phyloP scores from a whole-genome alignment of 345 rosid species.

The Aquilaria sinensis region DNA sequence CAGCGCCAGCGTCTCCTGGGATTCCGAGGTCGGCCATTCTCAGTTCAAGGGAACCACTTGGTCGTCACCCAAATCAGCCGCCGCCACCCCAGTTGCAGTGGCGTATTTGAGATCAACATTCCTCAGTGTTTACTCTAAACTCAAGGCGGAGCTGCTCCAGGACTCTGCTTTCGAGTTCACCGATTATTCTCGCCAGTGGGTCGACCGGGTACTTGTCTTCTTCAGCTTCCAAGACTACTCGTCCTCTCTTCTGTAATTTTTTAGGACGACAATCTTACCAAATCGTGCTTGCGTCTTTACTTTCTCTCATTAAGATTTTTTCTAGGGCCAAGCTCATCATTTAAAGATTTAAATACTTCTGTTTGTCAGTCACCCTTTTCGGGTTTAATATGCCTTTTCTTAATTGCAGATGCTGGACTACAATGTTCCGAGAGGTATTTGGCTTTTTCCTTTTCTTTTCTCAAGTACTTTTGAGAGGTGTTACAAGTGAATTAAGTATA shows the following conservation, averaged over 20 bases:
- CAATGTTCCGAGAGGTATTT: conserved; percentile 83
- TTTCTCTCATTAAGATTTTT: too few species aligned
- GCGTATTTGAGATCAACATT: conserved; percentile 73
- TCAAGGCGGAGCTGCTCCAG: conserved; percentile 68
- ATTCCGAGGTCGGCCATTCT: too few species aligned
- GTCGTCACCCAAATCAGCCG: too few species aligned
- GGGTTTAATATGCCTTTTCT: background rate
- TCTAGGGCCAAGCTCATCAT: background rate
- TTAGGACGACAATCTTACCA: too few species aligned
- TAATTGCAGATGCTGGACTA: conserved; percentile 82
- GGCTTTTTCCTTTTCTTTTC: background rate
- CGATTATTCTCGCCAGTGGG: conserved; percentile 75
- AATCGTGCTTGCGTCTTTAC: too few species aligned
- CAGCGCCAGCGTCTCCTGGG: too few species aligned
- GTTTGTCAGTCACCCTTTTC: too few species aligned
- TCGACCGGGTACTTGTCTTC: conserved; percentile 40
- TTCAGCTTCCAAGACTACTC: background rate
- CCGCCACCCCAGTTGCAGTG: conserved; percentile 22
- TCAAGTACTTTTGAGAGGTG: background rate
- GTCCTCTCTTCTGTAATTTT: background rate
- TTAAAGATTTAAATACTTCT: background rate
- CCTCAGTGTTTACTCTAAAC: conserved; percentile 40
- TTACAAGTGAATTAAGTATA: too few species aligned
- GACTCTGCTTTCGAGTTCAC: conserved; percentile 87
- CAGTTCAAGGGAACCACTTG: too few species aligned